phyloP scores from a whole-genome alignment of 306 rosid genomes.

The Purshia tridentata region DNA sequence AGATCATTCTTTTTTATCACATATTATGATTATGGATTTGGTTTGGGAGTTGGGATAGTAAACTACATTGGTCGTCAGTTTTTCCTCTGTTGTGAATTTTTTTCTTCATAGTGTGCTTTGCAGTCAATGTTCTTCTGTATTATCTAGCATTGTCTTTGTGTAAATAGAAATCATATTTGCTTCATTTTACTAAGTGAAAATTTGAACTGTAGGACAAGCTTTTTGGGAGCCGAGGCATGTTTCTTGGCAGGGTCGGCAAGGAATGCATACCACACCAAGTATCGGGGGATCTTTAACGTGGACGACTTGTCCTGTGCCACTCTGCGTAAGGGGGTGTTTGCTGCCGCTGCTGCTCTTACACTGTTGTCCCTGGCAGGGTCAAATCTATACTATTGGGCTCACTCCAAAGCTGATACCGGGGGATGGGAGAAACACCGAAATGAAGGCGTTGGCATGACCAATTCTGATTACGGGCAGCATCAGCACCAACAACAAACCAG shows the following conservation, averaged over 20 bases:
- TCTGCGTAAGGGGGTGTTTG: slow-evolving; percentile 94
- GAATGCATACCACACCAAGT: slow-evolving; percentile 94
- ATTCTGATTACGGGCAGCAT: slow-evolving; percentile 37
- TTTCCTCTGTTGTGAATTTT: not conserved
- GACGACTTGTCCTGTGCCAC: slow-evolving; percentile 68
- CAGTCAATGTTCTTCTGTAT: not conserved
- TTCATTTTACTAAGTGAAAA: slow-evolving; percentile 14
- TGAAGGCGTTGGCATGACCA: slow-evolving; percentile 68
- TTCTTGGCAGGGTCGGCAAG: slow-evolving; percentile 91
- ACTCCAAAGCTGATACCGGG: slow-evolving; percentile 85
- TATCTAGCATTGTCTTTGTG: not conserved
- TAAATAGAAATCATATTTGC: not conserved
- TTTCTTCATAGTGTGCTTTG: not conserved
- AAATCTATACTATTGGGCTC: slow-evolving; percentile 72
- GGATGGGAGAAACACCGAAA: slow-evolving; percentile 90
- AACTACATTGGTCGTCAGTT: not conserved
- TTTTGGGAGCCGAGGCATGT: slow-evolving; percentile 90
- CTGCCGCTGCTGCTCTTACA: slow-evolving; percentile 87
- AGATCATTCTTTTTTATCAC: not conserved
- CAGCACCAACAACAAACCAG: slow-evolving; percentile 37
- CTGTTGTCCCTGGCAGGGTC: slow-evolving; percentile 70
- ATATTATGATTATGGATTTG: not conserved
- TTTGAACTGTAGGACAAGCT: slow-evolving; percentile 53
- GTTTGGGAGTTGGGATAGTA: not conserved
- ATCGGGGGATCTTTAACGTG: slow-evolving; percentile 35